These are phyloP conservation scores for Puccinia polysora DNA, from an alignment of 1,284 basidiomycete species.

Conservation along the genomic window DNA sequence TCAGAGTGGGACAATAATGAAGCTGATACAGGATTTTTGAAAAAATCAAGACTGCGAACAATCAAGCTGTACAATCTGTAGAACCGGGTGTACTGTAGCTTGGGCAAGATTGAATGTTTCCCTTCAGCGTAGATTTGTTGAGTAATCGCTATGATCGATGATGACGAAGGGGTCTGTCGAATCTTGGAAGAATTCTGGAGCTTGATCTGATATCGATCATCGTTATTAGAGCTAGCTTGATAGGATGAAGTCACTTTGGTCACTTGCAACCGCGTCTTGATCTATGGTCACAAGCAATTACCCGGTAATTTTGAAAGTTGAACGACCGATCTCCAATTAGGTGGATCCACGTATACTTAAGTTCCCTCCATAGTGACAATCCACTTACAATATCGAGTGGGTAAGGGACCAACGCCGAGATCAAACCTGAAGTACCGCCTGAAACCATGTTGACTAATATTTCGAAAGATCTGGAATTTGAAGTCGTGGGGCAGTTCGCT, in stretches of 20 bases:
- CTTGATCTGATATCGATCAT: not conserved
- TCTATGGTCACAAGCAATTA: too few species aligned
- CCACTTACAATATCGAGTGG: conserved; percentile 46
- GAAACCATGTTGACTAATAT: conserved; percentile 48
- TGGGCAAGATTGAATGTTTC: conserved; percentile 42
- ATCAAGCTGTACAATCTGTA: conserved; percentile 44
- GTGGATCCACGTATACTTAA: too few species aligned
- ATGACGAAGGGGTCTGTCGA: not conserved
- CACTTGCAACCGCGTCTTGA: conserved; percentile 41
- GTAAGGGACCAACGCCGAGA: conserved; percentile 50
- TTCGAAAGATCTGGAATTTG: conserved; percentile 46
- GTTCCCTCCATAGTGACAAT: too few species aligned
- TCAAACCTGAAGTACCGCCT: conserved; percentile 48
- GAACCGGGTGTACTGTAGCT: conserved; percentile 46
- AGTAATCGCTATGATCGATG: conserved; percentile 17
- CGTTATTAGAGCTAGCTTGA: conserved; percentile 13
- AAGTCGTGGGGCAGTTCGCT: not conserved
- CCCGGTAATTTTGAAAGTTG: too few species aligned
- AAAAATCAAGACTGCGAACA: conserved; percentile 22
- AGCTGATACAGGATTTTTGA: conserved; percentile 11
- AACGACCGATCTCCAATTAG: too few species aligned
- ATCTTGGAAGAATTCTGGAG: not conserved
- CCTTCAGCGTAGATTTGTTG: conserved; percentile 40
- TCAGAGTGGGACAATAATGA: not conserved
- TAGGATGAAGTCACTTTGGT: conserved; percentile 39